Base-by-base conservation (phyloP, 345 rosid species). In the Gossypium mustelinum region DNA sequence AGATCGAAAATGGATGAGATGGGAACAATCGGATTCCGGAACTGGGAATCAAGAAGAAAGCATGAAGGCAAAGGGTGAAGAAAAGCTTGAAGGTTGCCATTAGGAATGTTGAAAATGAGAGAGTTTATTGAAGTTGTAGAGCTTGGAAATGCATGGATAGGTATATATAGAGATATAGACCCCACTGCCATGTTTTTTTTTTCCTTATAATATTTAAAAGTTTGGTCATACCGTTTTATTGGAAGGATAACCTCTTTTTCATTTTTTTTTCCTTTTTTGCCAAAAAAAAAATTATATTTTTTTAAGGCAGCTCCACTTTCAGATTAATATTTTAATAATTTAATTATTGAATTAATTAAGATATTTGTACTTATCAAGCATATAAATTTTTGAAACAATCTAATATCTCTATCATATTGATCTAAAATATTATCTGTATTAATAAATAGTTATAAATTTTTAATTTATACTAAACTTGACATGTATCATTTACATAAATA, bases 1-100 rank as follows among this genome's bases (percentile, higher is more conserved):
- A 0, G 11, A 62, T 7, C 16, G 62, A 48, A 27, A 56, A 68
- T 18, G 50, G 76, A 11, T 68, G 60, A 43, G 3, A 57, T 22
- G 1, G 34, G 11, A 85, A 70, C 7, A 72, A 70, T 2, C 88
- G 79, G 77, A 82, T 69, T 56, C 82, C 86, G 4, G 79, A 54
- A 63, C 47, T 14, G n/a, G 84, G 77, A 71, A 78, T 50, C 10
- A 73, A 77, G 63, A 82, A 71, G 76, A 86, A 17, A 75, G 81
- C 43, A 18, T 17, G 69, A 51, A 83, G 16, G 67, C 73, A 17
- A 76, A 78, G 27, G 25, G 84, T 84, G 2, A 84, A 27, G 80
- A 73, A 68, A 12, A 82, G 47, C 45, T 47, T 81, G 24, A 70
- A 45, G 27, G 16, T 73, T 70, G 79, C 80, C 89, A 82, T 79